phyloP scores from a whole-genome alignment of 2,329 filamentous ascomycete genomes.

The Fusarium nisikadoi region DNA sequence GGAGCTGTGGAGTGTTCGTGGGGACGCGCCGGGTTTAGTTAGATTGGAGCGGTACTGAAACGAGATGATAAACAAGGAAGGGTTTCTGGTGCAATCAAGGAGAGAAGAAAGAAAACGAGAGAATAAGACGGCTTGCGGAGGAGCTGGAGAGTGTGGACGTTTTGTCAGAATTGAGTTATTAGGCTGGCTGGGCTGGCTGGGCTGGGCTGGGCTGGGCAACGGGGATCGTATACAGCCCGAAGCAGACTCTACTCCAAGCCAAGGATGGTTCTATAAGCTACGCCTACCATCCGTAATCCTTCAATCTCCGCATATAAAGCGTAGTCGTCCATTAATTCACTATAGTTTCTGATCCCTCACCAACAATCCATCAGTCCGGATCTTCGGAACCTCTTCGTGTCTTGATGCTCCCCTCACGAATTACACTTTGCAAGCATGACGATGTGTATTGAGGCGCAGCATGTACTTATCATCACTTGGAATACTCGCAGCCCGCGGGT shows the following conservation, averaged over 20 bases:
- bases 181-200: neutral
- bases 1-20: slow-evolving; percentile 20
- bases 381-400: neutral
- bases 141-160: slow-evolving; percentile 17
- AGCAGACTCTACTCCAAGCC: slow-evolving; percentile 8
- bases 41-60: neutral
- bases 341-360: neutral
- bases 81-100: neutral
- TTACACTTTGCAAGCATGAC: neutral
- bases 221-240: slow-evolving; percentile 27
- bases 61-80: neutral
- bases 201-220: slow-evolving; percentile 20
- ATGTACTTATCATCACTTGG: slow-evolving; percentile 7
- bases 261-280: slow-evolving; percentile 9
- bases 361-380: neutral
- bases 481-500: neutral
- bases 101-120: slow-evolving; percentile 8
- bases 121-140: neutral
- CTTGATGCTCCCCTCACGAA: neutral
- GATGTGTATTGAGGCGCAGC: slow-evolving; percentile 28
- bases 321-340: neutral
- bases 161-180: slow-evolving; percentile 26
- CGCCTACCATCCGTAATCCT: neutral
- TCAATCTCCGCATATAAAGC: neutral
- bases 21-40: slow-evolving; percentile 2